Evolutionary conservation across 2,329 filamentous ascomycete species (phyloP), one percentile per base, ranked within the genome.

Genomic region (Colletotrichum spaethianum): DNA sequence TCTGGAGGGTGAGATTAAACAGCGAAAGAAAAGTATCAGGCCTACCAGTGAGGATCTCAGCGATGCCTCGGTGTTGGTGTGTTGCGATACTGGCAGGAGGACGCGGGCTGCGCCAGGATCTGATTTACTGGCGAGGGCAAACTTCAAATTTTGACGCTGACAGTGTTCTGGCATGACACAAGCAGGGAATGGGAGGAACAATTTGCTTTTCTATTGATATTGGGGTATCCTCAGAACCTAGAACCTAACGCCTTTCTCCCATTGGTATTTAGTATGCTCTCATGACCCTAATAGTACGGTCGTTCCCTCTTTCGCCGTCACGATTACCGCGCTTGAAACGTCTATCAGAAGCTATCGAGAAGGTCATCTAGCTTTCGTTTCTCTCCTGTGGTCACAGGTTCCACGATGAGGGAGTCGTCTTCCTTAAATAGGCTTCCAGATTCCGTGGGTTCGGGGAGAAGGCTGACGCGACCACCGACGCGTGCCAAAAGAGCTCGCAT

Each of bases 401-500:
- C 79, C 52, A 82, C 77, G 11, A 78, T 70, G 26, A 70, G 76
- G 2, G 77, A 74, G 4, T 75, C 74, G 18, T 74, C 77, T 18
- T 74, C 77, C 33, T 67, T 75, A 8, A 71, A 73, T n/a, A 61
- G 48, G 64, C 46, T 61, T 18, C 48, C 53, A 28, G 66, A 75
- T 23, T 73, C 70, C 46, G 66, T 46, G 16, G 72, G 42, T 33
- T 77, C 77, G 8, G 81, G 79, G 20, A 88, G 69, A 67, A 79
- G 78, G 16, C 80, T 83, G 1, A 92, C 83, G 26, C 88, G 85
- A 2, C 86, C 88, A 5, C 86, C 86, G 0, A 93, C 90, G 33
- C 91, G 85, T 1, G 87, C 86, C 66, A 92, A 84, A 73, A 94
- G 80, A 74, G 91, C 84, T 42, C 91, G 87, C 87, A 92, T 93